Evolutionary conservation across 495 filamentous ascomycete species (phyloP).

Genomic region (Trichoderma orchidacearum): DNA sequence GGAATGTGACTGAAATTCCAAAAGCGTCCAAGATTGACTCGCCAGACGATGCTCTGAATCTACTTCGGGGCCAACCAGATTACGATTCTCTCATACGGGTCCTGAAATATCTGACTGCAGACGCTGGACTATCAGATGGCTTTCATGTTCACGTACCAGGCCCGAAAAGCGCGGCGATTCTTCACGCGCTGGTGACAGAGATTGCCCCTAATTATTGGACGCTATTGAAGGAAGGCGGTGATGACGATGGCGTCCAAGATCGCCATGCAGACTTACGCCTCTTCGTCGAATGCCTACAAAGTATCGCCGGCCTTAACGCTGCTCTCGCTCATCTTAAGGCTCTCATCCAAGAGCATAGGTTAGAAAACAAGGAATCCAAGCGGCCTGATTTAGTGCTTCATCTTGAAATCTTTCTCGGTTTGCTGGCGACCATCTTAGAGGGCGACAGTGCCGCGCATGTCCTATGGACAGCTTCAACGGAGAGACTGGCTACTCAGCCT

Average conservation of each 20-base stretch:
- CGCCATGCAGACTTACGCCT: constrained; percentile 15
- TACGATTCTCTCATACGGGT: constrained; percentile 38
- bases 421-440: constrained; percentile 40
- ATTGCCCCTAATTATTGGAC: constrained; percentile 70
- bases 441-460: constrained; percentile 36
- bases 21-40: constrained; percentile 13
- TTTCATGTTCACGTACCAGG: constrained; percentile 52
- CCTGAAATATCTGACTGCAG: constrained; percentile 36
- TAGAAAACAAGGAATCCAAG: constrained; percentile 17
- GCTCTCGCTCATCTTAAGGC: constrained; percentile 48
- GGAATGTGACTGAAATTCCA: constrained; percentile 7
- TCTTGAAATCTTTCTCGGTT: constrained; percentile 25
- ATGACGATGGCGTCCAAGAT: constrained; percentile 4
- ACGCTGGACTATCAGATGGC: constrained; percentile 11
- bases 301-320: constrained; percentile 58
- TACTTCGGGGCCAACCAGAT: constrained; percentile 51
- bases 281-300: constrained; percentile 56
- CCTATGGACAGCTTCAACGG: constrained; percentile 30
- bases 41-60: constrained; percentile 45
- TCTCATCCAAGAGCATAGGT: constrained; percentile 27
- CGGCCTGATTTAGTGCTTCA: constrained; percentile 21
- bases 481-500: not conserved
- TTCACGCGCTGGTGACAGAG: constrained; percentile 52
- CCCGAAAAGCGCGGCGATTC: constrained; percentile 53
- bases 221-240: constrained; percentile 32